Percentiles rank a stretch among this genome's conserved stretches.
These are phyloP conservation scores for Cercophora scortea DNA, from an alignment of 495 filamentous ascomycete species.

Conservation along the genomic window DNA sequence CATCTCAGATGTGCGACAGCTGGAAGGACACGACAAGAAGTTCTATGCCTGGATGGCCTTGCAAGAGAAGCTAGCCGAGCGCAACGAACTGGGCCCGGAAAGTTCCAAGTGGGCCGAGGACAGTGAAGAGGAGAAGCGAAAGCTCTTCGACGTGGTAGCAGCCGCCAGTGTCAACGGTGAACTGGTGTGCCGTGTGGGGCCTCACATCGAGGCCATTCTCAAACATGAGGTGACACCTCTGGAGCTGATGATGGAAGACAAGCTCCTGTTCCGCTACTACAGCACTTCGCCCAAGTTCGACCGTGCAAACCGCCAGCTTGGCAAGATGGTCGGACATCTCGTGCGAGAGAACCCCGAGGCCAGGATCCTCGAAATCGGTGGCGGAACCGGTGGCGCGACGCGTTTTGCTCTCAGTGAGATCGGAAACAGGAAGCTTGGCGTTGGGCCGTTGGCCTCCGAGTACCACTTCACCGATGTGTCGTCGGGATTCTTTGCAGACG, in stretches of 20 bases:
- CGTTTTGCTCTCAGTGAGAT: not conserved
- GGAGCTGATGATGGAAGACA: conserved; percentile 35
- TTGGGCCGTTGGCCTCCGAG: not conserved
- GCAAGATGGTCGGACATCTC: not conserved
- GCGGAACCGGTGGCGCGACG: not conserved
- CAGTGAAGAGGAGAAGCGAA: not conserved
- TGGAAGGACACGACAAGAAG: not conserved
- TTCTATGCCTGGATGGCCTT: not conserved
- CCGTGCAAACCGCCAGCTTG: conserved; percentile 20
- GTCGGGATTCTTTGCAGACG: conserved; percentile 39
- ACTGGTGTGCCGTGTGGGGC: conserved; percentile 22
- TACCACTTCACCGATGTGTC: conserved; percentile 48
- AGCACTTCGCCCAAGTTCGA: conserved; percentile 33
- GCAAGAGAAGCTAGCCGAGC: not conserved
- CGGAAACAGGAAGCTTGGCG: not conserved
- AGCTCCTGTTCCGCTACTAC: conserved; percentile 27
- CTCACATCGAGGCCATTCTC: conserved; percentile 29
- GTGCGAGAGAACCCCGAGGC: not conserved
- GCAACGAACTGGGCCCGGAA: not conserved
- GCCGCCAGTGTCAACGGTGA: conserved; percentile 4
- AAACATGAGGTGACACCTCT: conserved; percentile 31
- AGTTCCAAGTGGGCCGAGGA: conserved; percentile 3
- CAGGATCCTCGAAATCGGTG: not conserved
- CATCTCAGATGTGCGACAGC: not conserved
- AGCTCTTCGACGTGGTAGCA: not conserved